A percentile compares a stretch with the other conserved stretches of the same genome.
Conservation (phyloP, 2,329 filamentous ascomycete genomes). For the Sporothrix luriei region DNA sequence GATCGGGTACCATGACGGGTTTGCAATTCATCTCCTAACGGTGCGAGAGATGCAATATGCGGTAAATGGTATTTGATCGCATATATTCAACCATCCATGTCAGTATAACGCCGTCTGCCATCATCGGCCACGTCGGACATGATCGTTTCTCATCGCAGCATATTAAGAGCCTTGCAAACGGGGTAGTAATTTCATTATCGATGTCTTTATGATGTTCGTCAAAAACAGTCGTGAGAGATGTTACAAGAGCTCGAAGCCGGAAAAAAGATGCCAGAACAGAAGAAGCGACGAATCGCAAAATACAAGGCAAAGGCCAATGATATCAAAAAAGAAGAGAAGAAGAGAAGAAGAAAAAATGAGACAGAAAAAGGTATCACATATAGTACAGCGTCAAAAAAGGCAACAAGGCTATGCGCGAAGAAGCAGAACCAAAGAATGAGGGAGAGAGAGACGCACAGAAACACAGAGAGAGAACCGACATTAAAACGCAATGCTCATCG, state of each 20-base stretch:
- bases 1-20: background rate
- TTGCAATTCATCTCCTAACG: background rate
- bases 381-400: slow-evolving; percentile 7
- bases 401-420: background rate
- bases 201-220: background rate
- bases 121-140: background rate
- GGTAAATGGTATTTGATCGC: background rate
- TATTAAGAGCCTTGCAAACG: background rate
- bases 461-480: background rate
- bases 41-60: background rate
- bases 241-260: background rate
- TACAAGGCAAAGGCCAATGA: slow-evolving; percentile 4
- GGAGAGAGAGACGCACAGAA: background rate
- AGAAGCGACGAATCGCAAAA: background rate
- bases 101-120: background rate
- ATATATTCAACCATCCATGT: background rate
- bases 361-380: slow-evolving; percentile 24
- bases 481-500: slow-evolving; percentile 10
- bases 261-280: background rate
- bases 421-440: background rate
- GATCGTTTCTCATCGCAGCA: background rate
- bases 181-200: background rate
- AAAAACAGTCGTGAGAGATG: background rate
- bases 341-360: too few relatives aligned
- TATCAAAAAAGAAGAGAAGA: background rate